Evolutionary conservation across 75 land plant genomes (phyloP).

Genomic region (Sequoia sempervirens): DNA sequence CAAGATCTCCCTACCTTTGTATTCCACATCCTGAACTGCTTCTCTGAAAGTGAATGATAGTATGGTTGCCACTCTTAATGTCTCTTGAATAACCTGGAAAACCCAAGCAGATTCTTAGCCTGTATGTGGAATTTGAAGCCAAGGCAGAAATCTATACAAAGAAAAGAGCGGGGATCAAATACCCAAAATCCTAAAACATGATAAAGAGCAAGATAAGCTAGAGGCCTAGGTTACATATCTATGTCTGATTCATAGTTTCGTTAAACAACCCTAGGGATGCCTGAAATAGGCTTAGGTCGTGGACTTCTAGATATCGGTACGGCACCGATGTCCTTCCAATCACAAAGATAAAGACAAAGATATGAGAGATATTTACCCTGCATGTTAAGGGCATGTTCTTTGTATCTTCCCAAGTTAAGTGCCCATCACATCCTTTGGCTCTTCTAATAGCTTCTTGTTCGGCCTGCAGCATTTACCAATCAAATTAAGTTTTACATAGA

Average conservation of each 20-base stretch:
- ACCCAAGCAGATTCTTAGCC: background rate
- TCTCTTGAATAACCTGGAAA: conserved; percentile 72
- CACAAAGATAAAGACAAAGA: background rate
- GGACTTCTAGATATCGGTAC: too few species aligned
- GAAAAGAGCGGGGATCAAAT: background rate
- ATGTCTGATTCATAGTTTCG: too few species aligned
- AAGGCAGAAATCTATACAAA: background rate
- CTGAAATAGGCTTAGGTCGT: background rate
- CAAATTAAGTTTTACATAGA: background rate
- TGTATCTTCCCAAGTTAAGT: conserved; percentile 72
- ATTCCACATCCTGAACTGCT: conserved; percentile 90
- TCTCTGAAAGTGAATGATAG: conserved; percentile 90
- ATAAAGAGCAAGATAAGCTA: background rate
- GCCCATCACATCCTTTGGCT: conserved; percentile 28
- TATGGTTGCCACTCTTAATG: conserved; percentile 72
- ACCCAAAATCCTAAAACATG: background rate
- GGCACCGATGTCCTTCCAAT: background rate
- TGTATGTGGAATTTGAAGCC: background rate
- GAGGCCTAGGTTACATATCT: background rate
- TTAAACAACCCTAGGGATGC: background rate
- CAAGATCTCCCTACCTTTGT: conserved; percentile 46
- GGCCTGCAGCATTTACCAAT: conserved; percentile 35
- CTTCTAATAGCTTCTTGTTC: conserved; percentile 74
- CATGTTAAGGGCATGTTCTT: conserved; percentile 75
- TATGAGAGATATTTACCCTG: conserved; percentile 25